phyloP scores from a whole-genome alignment of 371 early-diverging fungal species.

The Mucor mucedo region DNA sequence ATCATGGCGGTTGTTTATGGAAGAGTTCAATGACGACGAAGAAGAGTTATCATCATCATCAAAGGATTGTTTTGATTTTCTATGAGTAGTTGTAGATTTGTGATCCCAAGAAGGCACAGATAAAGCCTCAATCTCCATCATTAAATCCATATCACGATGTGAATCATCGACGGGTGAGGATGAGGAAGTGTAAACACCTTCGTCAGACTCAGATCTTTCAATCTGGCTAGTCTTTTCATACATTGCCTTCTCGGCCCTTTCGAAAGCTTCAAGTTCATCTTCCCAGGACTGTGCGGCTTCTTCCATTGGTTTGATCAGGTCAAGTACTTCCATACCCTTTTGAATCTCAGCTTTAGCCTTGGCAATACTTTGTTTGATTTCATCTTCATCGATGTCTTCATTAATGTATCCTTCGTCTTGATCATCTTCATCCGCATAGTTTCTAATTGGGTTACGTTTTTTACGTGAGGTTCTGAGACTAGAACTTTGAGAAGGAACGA shows the following conservation, averaged over 20 bases:
- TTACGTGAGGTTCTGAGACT: slow-evolving; percentile 16
- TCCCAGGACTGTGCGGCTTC: slow-evolving; percentile 50
- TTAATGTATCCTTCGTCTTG: slow-evolving; percentile 44
- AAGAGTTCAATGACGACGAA: slow-evolving; percentile 12
- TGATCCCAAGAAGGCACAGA: slow-evolving; percentile 52
- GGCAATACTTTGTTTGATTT: slow-evolving; percentile 62
- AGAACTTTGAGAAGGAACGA: slow-evolving; percentile 26
- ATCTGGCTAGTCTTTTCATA: slow-evolving; percentile 32
- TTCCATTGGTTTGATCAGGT: slow-evolving; percentile 50
- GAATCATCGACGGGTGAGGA: slow-evolving; percentile 40
- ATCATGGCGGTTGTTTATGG: not conserved
- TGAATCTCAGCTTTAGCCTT: slow-evolving; percentile 68
- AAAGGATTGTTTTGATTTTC: not conserved
- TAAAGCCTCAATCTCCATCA: slow-evolving; percentile 45
- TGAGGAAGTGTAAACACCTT: slow-evolving; percentile 46
- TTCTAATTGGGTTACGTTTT: not conserved
- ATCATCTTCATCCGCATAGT: slow-evolving; percentile 28
- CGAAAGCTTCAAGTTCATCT: slow-evolving; percentile 46
- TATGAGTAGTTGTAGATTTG: slow-evolving; percentile 11
- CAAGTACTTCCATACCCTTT: slow-evolving; percentile 60
- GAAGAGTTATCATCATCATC: slow-evolving; percentile 20
- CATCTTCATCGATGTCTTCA: slow-evolving; percentile 40
- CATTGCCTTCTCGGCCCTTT: slow-evolving; percentile 41
- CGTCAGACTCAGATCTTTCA: slow-evolving; percentile 36
- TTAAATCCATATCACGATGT: slow-evolving; percentile 21